These are phyloP conservation scores for Acer campestre DNA, from an alignment of 345 rosid genomes.

Conservation along the genomic window DNA sequence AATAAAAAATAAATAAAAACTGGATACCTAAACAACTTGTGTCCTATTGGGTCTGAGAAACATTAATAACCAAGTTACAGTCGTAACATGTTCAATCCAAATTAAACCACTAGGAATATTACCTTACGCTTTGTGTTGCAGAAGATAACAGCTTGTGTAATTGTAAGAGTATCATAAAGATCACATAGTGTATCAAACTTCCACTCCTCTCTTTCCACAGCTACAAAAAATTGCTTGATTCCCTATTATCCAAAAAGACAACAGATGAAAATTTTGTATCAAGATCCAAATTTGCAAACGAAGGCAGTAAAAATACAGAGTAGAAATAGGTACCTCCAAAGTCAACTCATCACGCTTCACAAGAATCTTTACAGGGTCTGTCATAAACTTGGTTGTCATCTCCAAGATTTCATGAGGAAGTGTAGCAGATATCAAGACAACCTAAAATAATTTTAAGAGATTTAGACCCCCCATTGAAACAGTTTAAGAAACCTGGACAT, in stretches of 20 bases:
- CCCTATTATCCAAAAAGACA: constrained; percentile 55
- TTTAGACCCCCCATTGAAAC: neutral
- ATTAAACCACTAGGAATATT: neutral
- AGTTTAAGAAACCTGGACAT: neutral
- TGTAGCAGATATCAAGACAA: constrained; percentile 92
- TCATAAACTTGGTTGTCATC: constrained; percentile 93
- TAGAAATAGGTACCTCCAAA: constrained; percentile 58
- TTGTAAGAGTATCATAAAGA: constrained; percentile 92
- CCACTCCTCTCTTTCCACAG: constrained; percentile 98
- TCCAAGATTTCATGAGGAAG: constrained; percentile 97
- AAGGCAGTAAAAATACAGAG: neutral
- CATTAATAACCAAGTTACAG: neutral
- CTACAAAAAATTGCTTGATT: constrained; percentile 91
- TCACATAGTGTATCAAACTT: constrained; percentile 94
- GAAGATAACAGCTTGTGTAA: constrained; percentile 95
- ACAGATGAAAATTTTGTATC: neutral
- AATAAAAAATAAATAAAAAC: neutral
- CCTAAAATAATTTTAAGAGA: constrained; percentile 40
- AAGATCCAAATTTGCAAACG: neutral
- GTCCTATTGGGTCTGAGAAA: neutral
- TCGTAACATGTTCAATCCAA: neutral
- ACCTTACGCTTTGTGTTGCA: constrained; percentile 98
- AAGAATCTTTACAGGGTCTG: constrained; percentile 94
- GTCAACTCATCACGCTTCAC: constrained; percentile 99
- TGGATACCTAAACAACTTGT: neutral